Conservation (phyloP, 352 stramenopile species). For the Globisporangium carolinianum region DNA sequence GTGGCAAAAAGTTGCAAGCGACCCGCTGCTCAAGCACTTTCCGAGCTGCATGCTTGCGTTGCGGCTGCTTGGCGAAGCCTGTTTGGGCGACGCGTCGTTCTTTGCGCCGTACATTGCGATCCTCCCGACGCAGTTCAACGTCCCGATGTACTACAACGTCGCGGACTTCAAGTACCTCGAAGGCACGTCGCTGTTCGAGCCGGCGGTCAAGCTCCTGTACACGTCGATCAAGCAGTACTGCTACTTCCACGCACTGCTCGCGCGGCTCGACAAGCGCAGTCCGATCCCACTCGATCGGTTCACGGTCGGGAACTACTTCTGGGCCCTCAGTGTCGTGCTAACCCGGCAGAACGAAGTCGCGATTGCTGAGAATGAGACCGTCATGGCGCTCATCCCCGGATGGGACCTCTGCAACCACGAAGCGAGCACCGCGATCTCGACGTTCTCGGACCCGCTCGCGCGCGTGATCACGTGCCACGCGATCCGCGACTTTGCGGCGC, state of each 20-base stretch:
- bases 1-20: slow-evolving; percentile 22
- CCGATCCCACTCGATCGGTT: slow-evolving; percentile 27
- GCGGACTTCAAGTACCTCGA: slow-evolving; percentile 36
- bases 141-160: slow-evolving; percentile 42
- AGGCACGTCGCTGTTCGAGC: slow-evolving; percentile 27
- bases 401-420: slow-evolving; percentile 71
- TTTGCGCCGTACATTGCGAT: slow-evolving; percentile 41
- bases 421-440: slow-evolving; percentile 28
- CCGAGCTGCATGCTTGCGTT: slow-evolving; percentile 38
- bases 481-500: slow-evolving; percentile 22
- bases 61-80: slow-evolving; percentile 29
- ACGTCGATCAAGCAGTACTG: slow-evolving; percentile 60
- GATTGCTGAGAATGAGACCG: slow-evolving; percentile 13
- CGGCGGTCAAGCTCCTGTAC: slow-evolving; percentile 40
- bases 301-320: slow-evolving; percentile 48
- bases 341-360: slow-evolving; percentile 58
- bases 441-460: slow-evolving; percentile 27
- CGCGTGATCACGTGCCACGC: slow-evolving; percentile 32
- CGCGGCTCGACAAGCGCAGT: slow-evolving; percentile 15
- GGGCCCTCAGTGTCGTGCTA: slow-evolving; percentile 44
- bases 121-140: slow-evolving; percentile 31
- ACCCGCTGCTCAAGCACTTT: slow-evolving; percentile 31
- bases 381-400: slow-evolving; percentile 46
- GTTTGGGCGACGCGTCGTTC: slow-evolving; percentile 15
- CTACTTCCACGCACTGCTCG: slow-evolving; percentile 28